phyloP scores from a whole-genome alignment of 2,329 filamentous ascomycete species.

The Colletotrichum falcatum region DNA sequence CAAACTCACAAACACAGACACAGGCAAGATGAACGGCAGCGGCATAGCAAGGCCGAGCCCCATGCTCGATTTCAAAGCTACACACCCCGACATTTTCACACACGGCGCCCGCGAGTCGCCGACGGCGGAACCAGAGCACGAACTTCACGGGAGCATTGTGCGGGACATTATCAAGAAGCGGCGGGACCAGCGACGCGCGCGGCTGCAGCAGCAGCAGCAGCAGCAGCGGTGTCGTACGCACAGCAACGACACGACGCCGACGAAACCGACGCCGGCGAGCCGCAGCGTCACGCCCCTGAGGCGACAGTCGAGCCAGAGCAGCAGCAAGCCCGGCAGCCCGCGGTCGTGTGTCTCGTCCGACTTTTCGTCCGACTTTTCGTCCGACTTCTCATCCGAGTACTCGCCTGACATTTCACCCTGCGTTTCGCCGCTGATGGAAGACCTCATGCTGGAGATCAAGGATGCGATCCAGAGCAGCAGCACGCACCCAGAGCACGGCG shows the following conservation, averaged over 20 bases:
- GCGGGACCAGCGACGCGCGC: slow-evolving; percentile 30
- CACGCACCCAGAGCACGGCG: not conserved
- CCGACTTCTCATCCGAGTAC: slow-evolving; percentile 30
- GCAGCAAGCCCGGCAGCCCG: slow-evolving; percentile 31
- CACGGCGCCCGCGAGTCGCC: slow-evolving; percentile 15
- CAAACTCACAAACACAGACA: not conserved
- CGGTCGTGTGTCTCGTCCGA: slow-evolving; percentile 24
- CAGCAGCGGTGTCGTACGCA: slow-evolving; percentile 27
- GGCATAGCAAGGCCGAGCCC: slow-evolving; percentile 11
- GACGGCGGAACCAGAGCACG: slow-evolving; percentile 16
- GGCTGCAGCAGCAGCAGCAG: slow-evolving; percentile 21
- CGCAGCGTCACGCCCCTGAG: slow-evolving; percentile 34
- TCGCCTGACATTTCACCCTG: slow-evolving; percentile 30
- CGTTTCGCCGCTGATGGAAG: slow-evolving; percentile 38
- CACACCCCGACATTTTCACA: slow-evolving; percentile 13
- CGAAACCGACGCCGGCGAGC: slow-evolving; percentile 5
- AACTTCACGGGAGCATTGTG: slow-evolving; percentile 29
- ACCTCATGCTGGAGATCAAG: slow-evolving; percentile 35
- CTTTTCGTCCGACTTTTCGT: too few species aligned
- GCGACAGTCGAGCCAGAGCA: slow-evolving; percentile 34
- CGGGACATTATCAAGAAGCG: slow-evolving; percentile 37
- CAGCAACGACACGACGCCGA: slow-evolving; percentile 22
- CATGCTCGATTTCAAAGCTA: slow-evolving; percentile 17
- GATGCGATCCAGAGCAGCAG: slow-evolving; percentile 37
- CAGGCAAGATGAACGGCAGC: slow-evolving; percentile 10